Evolutionary conservation across 345 rosid species (phyloP), one percentile per base, ranked within the genome.

Genomic region (Gossypioides kirkii): DNA sequence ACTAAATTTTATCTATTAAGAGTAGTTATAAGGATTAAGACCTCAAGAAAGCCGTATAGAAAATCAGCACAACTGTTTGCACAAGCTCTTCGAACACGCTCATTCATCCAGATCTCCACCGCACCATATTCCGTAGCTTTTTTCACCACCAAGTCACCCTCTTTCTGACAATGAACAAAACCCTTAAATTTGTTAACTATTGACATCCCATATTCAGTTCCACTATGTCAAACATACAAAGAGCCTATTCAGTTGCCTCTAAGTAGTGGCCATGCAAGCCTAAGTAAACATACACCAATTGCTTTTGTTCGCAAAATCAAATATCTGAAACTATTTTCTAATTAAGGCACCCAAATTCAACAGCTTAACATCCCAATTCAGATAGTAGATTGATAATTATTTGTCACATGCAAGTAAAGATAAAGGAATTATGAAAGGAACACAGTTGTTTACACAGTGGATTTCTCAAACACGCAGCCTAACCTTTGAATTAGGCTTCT

Each of bases 51-150:
- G 61, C 98, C 98, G 17, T 90, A 87, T 23, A 92, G 46, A 78
- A 92, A 95, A 80, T 86, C 91, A 77, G 99, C 99, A 85, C 98
- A 95, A 79, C 98, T 88, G 78, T 77, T 90, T 26, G 91, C 92
- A 83, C 98, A 90, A 77, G 99, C 99, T 85, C 99, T 87, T 52
- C 99, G 88, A 62, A 88, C 97, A 0, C 96, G 96, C 74, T 94
- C 99, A 38, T 94, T 94, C 97, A 94, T 94, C 98, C 98, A 94
- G 77, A 94, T 94, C 70, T 94, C 98, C 43, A 92, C 98, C 0
- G 97, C 98, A 28, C 98, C 99, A 61, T 87, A 92, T 76, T 92
- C 96, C 69, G 95, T 89, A 18, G 99, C 99, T 90, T 89, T 95
- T 86, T 95, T 95, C 88, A 95, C 70, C 45, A 95, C 97, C 74